phyloP scores from a whole-genome alignment of 306 rosid genomes.

The Dryas octopetala region DNA sequence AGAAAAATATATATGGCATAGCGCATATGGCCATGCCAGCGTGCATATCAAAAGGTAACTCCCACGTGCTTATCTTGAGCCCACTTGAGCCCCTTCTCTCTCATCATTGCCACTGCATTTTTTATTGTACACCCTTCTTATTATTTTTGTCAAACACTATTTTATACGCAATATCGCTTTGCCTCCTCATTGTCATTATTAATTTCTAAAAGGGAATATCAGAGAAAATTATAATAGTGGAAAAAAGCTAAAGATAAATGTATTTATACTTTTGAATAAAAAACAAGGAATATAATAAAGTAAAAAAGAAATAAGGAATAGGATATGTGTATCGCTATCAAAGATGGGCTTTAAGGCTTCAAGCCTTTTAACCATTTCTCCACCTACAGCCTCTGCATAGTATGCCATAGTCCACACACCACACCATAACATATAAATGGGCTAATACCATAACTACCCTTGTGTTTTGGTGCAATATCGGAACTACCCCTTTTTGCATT shows the following conservation, averaged over 20 bases:
- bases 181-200: constrained; percentile 16
- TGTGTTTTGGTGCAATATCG: constrained; percentile 1
- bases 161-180: constrained; percentile 46
- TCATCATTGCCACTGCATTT: constrained; percentile 64
- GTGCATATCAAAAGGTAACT: constrained; percentile 67
- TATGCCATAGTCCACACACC: background rate
- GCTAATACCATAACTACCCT: constrained; percentile 15
- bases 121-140: constrained; percentile 20
- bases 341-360: constrained; percentile 16
- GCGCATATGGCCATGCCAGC: constrained; percentile 47
- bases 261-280: background rate
- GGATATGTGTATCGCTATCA: constrained; percentile 38
- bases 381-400: constrained; percentile 21
- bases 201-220: constrained; percentile 28
- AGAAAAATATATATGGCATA: constrained; percentile 12
- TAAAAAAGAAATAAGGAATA: constrained; percentile 11
- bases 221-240: constrained; percentile 3
- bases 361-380: constrained; percentile 23
- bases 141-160: constrained; percentile 66
- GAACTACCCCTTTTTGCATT: constrained; percentile 27
- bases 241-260: constrained; percentile 7
- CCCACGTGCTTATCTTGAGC: constrained; percentile 94
- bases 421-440: constrained; percentile 5
- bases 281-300: constrained; percentile 22
- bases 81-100: constrained; percentile 57